Base-by-base conservation (phyloP, 108 stramenopile genomes). In the Stephanodiscus minutulus region DNA sequence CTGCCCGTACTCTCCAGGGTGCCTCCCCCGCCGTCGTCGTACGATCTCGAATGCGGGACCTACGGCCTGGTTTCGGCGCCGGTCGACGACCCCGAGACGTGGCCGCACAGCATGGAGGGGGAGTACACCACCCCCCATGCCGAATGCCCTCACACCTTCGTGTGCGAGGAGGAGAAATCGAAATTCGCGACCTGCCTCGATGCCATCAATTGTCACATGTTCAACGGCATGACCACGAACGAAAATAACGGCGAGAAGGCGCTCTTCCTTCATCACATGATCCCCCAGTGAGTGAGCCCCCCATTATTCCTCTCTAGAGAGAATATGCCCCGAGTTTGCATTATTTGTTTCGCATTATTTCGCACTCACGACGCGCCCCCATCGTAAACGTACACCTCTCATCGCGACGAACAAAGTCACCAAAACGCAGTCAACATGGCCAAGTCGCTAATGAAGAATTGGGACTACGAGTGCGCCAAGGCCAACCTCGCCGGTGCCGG, bases 341-440 rank as follows among this genome's bases (percentile, higher is more conserved):
- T n/a, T n/a, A n/a, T n/a, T 53, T 27, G 3, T 55, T 44, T 15
- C 43, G 15, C 43, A 44, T 44, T 44, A 13, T 39, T 8, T 11
- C n/a, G 13, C 43, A 15, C 43, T 44, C 15, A 44, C 13, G 43
- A n/a, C n/a, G n/a, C n/a, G n/a, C n/a, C n/a, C n/a, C n/a, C n/a
- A n/a, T n/a, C n/a, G n/a, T n/a, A n/a, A n/a, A n/a, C n/a, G n/a
- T n/a, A n/a, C n/a, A n/a, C n/a, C n/a, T n/a, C n/a, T n/a, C n/a
- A n/a, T n/a, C 43, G 43, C 43, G 13, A 44, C 15, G 56, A 57
- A 3, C 0, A 17, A 44, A 44, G 43, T 74, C 92, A 96, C 66
- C 85, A 92, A 61, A 97, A 97, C 64, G 96, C 95, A 10, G 88
- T 95, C 43, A 97, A 96, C 79, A 97, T 97, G 96, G 94, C 94